phyloP scores from a whole-genome alignment of 2,329 filamentous ascomycete genomes.

The Clonostachys rosea region DNA sequence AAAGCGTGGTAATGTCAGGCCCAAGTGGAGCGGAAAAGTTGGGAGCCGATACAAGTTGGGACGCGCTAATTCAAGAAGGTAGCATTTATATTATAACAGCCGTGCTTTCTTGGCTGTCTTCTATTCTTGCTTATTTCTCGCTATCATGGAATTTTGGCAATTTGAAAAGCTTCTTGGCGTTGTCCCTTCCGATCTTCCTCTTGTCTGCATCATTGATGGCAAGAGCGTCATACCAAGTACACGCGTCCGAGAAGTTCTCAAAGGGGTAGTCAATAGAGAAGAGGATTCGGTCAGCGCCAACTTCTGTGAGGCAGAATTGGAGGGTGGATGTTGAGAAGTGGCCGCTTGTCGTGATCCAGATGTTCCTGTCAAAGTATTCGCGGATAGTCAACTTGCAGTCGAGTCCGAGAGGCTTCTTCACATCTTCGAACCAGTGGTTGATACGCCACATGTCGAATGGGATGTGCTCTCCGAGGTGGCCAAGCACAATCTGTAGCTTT shows the following conservation, averaged over 20 bases:
- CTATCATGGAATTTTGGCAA: conserved; percentile 24
- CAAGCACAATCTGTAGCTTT: conserved; percentile 37
- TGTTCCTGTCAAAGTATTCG: conserved; percentile 49
- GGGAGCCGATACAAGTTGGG: too few relatives aligned
- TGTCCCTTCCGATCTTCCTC: conserved; percentile 34
- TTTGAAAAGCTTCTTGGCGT: conserved; percentile 34
- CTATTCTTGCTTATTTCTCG: not conserved
- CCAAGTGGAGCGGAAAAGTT: too few relatives aligned
- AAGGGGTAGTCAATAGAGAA: conserved; percentile 51
- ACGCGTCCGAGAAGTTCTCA: conserved; percentile 36
- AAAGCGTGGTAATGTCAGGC: too few relatives aligned
- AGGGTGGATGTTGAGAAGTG: conserved; percentile 50
- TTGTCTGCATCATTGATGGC: conserved; percentile 24
- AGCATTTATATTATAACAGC: too few relatives aligned
- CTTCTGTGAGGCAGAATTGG: conserved; percentile 40
- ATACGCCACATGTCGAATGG: conserved; percentile 45
- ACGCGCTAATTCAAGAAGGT: too few relatives aligned
- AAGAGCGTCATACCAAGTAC: conserved; percentile 32
- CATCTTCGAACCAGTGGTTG: conserved; percentile 51
- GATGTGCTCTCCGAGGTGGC: conserved; percentile 43
- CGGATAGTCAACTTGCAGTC: conserved; percentile 41
- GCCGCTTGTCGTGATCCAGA: conserved; percentile 53
- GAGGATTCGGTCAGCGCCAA: conserved; percentile 44
- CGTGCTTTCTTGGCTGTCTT: too few relatives aligned
- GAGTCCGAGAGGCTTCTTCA: conserved; percentile 44